phyloP scores from a whole-genome alignment of 2,329 filamentous ascomycete genomes.

The Colletotrichum costaricense region DNA sequence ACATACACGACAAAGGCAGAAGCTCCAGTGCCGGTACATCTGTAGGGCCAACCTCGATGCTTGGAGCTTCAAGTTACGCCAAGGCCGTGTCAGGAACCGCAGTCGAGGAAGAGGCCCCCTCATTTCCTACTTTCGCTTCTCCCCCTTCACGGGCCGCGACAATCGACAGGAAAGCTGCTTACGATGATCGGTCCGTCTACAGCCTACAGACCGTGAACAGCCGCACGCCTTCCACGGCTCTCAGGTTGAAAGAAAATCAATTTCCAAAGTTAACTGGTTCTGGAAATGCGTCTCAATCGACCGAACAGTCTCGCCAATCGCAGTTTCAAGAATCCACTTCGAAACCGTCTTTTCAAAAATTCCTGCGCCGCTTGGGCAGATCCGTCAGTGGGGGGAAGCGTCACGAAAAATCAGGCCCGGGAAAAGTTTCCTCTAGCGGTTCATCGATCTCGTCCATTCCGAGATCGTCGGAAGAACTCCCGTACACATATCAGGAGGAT shows the following conservation, averaged over 20 bases:
- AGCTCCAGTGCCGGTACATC: conserved; percentile 37
- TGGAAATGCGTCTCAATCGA: background rate
- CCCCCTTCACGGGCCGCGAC: conserved; percentile 30
- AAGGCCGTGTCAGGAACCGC: conserved; percentile 38
- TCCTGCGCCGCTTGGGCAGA: background rate
- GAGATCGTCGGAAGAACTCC: background rate
- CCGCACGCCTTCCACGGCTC: background rate
- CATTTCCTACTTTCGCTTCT: conserved; percentile 38
- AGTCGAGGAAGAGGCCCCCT: conserved; percentile 27
- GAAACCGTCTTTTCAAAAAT: background rate
- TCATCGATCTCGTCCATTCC: background rate
- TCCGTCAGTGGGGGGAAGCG: background rate
- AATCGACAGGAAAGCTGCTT: conserved; percentile 30
- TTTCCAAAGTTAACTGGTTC: background rate
- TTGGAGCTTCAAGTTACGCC: conserved; percentile 48
- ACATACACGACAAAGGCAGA: conserved; percentile 41
- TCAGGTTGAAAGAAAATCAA: background rate
- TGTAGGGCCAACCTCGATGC: conserved; percentile 43
- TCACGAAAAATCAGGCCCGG: background rate
- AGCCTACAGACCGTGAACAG: conserved; percentile 19
- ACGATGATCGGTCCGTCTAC: conserved; percentile 43
- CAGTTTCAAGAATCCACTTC: background rate
- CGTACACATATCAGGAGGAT: conserved; percentile 30
- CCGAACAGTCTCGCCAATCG: background rate
- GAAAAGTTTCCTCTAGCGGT: background rate